phyloP scores from a whole-genome alignment of 371 early-diverging fungal genomes.

The Mortierella sp. region DNA sequence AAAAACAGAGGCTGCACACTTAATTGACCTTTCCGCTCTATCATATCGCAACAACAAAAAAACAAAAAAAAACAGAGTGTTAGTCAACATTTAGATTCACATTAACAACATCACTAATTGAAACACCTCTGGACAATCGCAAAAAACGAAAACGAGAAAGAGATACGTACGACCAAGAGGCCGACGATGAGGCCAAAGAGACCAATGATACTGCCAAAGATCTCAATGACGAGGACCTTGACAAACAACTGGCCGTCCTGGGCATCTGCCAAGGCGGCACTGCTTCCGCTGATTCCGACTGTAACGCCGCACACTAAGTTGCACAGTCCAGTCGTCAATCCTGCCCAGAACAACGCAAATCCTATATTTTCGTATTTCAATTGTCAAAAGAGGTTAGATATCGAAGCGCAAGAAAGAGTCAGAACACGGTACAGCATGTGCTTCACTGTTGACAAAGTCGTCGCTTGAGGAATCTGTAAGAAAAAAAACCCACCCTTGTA shows the following conservation, averaged over 20 bases:
- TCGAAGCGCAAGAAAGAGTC: not conserved
- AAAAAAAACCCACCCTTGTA: conserved; percentile 59
- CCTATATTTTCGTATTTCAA: conserved; percentile 60
- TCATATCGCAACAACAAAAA: not conserved
- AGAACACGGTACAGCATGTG: not conserved
- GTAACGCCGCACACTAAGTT: conserved; percentile 95
- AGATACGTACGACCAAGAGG: conserved; percentile 70
- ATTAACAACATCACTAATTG: too few relatives aligned
- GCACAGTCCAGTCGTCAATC: conserved; percentile 94
- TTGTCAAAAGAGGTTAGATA: not conserved
- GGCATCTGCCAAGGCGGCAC: conserved; percentile 96
- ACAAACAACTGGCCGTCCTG: conserved; percentile 96
- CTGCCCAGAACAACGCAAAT: conserved; percentile 96
- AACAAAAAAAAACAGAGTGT: too few relatives aligned
- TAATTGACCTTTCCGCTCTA: conserved; percentile 55
- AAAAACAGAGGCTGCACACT: not conserved
- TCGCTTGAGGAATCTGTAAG: not conserved
- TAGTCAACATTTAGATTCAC: not conserved
- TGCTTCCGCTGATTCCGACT: conserved; percentile 96
- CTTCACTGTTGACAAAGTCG: not conserved
- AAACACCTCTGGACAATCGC: not conserved
- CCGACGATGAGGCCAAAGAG: conserved; percentile 96
- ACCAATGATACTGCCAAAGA: conserved; percentile 96
- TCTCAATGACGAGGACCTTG: conserved; percentile 96
- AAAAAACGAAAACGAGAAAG: not conserved